A percentile compares a stretch with the other conserved stretches of the same genome.
phyloP scores from a whole-genome alignment of 495 filamentous ascomycete species.

The Neurospora tetrasperma region DNA sequence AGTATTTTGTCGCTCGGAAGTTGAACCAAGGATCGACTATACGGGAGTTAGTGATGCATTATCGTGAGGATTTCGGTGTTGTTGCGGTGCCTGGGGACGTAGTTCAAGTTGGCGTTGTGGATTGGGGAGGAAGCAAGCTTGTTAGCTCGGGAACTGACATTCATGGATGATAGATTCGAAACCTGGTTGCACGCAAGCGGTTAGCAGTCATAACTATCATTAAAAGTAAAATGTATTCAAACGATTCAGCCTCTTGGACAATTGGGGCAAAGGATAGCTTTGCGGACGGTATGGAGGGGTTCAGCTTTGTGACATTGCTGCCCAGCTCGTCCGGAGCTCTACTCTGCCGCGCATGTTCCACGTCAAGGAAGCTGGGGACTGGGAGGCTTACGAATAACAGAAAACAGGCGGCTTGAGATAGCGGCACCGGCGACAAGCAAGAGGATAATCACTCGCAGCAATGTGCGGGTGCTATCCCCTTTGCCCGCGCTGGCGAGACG shows the following conservation, averaged over 20 bases:
- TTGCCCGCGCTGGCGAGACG: constrained; percentile 34
- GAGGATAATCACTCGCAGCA: constrained; percentile 88
- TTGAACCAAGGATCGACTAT: constrained; percentile 99
- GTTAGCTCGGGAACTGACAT: constrained; percentile 53
- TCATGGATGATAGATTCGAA: constrained; percentile 99
- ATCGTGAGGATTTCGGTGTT: neutral
- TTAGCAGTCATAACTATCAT: constrained; percentile 21
- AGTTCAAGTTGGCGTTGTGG: neutral
- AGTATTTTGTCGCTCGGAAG: constrained; percentile 95
- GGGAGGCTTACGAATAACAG: constrained; percentile 76
- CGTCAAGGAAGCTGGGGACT: neutral
- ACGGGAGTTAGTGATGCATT: constrained; percentile 17
- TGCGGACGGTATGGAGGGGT: neutral
- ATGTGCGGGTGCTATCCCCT: constrained; percentile 62
- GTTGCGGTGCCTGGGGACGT: neutral
- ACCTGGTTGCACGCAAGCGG: constrained; percentile 38
- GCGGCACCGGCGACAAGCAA: constrained; percentile 85
- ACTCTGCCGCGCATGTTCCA: neutral
- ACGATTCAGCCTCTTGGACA: neutral
- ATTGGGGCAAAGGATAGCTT: neutral
- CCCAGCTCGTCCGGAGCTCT: constrained; percentile 2
- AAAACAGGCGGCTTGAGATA: constrained; percentile 90
- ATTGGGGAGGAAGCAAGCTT: neutral
- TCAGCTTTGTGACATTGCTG: neutral
- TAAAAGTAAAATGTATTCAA: neutral